Base-by-base conservation (phyloP, 768 basidiomycete species). In the Grammothele lineata region DNA sequence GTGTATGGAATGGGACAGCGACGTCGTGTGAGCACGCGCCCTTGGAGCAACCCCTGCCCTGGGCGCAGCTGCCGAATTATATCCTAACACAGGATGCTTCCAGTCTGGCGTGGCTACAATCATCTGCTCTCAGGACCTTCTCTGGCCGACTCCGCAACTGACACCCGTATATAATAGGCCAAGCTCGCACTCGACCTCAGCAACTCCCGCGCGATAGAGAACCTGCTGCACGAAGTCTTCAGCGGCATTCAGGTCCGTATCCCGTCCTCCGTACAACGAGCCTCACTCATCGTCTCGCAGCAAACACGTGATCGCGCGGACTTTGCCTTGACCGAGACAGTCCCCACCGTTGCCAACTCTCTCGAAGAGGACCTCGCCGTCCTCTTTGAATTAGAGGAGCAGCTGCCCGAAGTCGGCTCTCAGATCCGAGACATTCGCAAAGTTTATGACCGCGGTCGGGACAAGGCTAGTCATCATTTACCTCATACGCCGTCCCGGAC, bases 121-220 rank as follows among this genome's bases (percentile, higher is more conserved):
- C 51, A 53, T 53, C 47, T 53, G 51, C 38, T 1, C 11, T n/a
- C n/a, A n/a, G n/a, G n/a, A n/a, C n/a, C 30, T 11, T 15, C 37
- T 24, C 19, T 34, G 30, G 24, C n/a, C 15, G 17, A 14, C 21
- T 17, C 5, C 50, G 40, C 50, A 45, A 40, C 45, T 51, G 8
- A 30, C 6, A 43, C 30, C 5, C 18, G 12, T 19, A 12, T 37
- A 25, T 40, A 18, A 1, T 57, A 88, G 86, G 72, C 73, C 42
- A 79, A 76, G 59, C 74, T 90, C 19, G 74, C 81, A 33, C 81
- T 86, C 55, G 77, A 81, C 59, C 67, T 89, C 45, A 81, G 81
- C 57, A 88, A 88, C 59, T 87, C 87, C 45, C 71, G 83, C 44
- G 81, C 83, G 15, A 81, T 89, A 51, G 84, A 89, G 54, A 75